These are phyloP conservation scores for Lachancea kluyveri DNA, from an alignment of 805 yeast species.

Conservation along the genomic window DNA sequence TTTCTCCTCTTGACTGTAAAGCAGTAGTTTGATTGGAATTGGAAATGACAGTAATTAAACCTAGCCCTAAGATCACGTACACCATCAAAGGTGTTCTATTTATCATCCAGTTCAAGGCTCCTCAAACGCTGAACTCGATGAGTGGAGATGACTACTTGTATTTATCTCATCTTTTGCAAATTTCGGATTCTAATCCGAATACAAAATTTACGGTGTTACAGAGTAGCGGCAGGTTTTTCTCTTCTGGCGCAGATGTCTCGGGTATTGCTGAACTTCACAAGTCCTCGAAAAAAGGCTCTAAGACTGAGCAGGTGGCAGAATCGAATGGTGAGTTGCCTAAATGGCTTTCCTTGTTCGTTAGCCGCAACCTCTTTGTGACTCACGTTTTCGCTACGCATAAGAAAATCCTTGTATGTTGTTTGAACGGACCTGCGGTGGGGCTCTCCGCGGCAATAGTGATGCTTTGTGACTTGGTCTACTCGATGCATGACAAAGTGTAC, in stretches of 20 bases:
- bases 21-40: too few species aligned
- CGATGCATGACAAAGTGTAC: conserved; percentile 49
- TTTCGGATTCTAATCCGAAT: conserved; percentile 56
- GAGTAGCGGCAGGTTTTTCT: conserved; percentile 68
- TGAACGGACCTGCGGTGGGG: conserved; percentile 87
- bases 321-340: conserved; percentile 27
- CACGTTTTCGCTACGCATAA: conserved; percentile 62
- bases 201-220: conserved; percentile 62
- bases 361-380: conserved; percentile 66
- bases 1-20: too few species aligned
- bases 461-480: conserved; percentile 72
- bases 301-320: conserved; percentile 10
- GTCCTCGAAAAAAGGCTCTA: conserved; percentile 4
- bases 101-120: conserved; percentile 60
- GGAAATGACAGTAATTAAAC: conserved; percentile 5
- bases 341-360: conserved; percentile 56
- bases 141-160: conserved; percentile 56
- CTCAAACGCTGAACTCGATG: conserved; percentile 60
- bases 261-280: conserved; percentile 16
- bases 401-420: conserved; percentile 63
- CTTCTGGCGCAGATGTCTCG: conserved; percentile 78
- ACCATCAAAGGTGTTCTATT: conserved; percentile 32
- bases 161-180: conserved; percentile 51
- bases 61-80: conserved; percentile 13
- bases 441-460: conserved; percentile 66